Evolutionary conservation across 345 rosid genomes (phyloP).

Genomic region (Laguncularia racemosa): DNA sequence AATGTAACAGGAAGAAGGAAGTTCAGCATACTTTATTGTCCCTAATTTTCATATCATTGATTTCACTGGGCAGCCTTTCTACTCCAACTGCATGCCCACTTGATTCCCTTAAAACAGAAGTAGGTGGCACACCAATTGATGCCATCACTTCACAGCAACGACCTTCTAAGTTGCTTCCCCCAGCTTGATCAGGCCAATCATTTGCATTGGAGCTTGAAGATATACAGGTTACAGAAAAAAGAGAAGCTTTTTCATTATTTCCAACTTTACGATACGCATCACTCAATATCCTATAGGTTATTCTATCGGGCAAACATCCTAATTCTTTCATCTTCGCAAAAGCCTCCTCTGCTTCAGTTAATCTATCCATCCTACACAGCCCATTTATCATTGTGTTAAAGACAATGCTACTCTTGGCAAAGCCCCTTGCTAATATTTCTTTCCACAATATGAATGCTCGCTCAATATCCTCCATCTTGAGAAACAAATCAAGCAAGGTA

Average conservation of each 20-base stretch:
- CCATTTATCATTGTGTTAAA: conserved; percentile 78
- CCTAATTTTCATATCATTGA: conserved; percentile 41
- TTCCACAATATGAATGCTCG: conserved; percentile 61
- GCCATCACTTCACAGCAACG: conserved; percentile 21
- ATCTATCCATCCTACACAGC: conserved; percentile 55
- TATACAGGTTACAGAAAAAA: conserved; percentile 44
- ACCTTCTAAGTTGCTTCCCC: neutral
- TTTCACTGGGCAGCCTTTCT: conserved; percentile 33
- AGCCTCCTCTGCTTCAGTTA: conserved; percentile 63
- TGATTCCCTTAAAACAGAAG: conserved; percentile 26
- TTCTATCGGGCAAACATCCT: conserved; percentile 57
- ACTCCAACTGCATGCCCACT: conserved; percentile 19
- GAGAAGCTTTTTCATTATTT: conserved; percentile 53
- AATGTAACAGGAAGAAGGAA: neutral
- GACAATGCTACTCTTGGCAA: conserved; percentile 34
- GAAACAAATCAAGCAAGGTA: conserved; percentile 57
- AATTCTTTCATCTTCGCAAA: conserved; percentile 42
- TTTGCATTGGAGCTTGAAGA: conserved; percentile 40
- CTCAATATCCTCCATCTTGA: conserved; percentile 62
- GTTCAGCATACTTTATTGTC: conserved; percentile 25
- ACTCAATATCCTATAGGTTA: conserved; percentile 59
- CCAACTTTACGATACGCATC: conserved; percentile 75
- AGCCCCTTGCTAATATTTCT: conserved; percentile 56
- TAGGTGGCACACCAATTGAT: conserved; percentile 21
- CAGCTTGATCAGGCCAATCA: conserved; percentile 3